phyloP scores from a whole-genome alignment of 176 grass and related monocot genomes.

The Cymbopogon citratus region DNA sequence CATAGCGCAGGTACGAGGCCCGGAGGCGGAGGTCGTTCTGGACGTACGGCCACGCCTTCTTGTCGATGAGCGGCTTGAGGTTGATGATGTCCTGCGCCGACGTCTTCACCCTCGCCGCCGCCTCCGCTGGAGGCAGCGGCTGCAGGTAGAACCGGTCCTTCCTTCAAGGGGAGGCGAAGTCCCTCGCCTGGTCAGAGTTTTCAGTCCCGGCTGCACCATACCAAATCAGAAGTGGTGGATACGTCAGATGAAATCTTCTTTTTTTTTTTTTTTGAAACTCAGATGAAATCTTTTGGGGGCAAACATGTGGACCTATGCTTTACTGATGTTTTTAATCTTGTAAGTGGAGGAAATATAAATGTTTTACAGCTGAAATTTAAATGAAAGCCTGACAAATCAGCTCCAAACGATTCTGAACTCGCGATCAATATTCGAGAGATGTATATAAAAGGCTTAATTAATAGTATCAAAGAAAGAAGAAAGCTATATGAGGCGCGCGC shows the following conservation, averaged over 20 bases:
- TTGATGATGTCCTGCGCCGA: constrained; percentile 87
- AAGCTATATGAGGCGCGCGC: neutral
- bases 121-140: constrained; percentile 50
- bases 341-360: neutral
- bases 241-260: too few relatives aligned
- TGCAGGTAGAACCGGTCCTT: constrained; percentile 76
- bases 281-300: neutral
- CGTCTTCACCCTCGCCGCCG: constrained; percentile 62
- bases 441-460: neutral
- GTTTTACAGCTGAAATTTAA: neutral
- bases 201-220: constrained; percentile 52
- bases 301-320: too few relatives aligned
- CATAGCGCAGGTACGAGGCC: constrained; percentile 69
- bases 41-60: constrained; percentile 92
- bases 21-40: constrained; percentile 79
- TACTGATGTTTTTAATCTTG: too few relatives aligned
- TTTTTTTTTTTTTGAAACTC: too few relatives aligned
- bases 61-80: constrained; percentile 78
- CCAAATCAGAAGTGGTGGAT: neutral
- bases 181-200: constrained; percentile 76
- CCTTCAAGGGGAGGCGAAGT: constrained; percentile 53
- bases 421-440: neutral
- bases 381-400: neutral
- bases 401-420: neutral
- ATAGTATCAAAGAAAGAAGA: neutral